Base-by-base conservation (phyloP, 2,329 filamentous ascomycete genomes). In the Aspergillus tubingensis region DNA sequence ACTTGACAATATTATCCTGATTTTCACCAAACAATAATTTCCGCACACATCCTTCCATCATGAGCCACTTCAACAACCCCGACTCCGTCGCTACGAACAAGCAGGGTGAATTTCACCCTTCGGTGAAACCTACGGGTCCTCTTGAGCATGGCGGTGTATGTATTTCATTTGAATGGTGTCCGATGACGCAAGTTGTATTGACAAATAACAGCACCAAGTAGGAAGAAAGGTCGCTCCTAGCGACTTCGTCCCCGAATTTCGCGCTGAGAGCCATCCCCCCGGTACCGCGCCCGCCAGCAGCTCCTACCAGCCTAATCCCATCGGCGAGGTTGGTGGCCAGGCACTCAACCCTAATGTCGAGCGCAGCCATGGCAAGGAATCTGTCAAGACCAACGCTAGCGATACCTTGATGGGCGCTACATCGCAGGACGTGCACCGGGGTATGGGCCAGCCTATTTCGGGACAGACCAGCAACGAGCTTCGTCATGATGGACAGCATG, bases 221-320 rank as follows among this genome's bases (percentile, higher is more conserved):
- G 88, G 88, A 55, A 79, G 82, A 66, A 82, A 85, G 62, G 82
- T 86, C 59, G 84, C 84, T 68, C 74, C 74, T n/a, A 65, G 68
- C 11, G 78, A 81, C 63, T 85, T 86, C 65, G 86, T 76, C 11
- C 86, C 86, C 19, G 88, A 90, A 69, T 92, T 90, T 79, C 79
- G 83, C 68, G 83, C 85, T 23, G 66, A 91, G 72, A 82, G 81
- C 1, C 76, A 86, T 38, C 82, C 87, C 0, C 76, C 88, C 0
- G 89, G 89, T 61, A 84, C 85, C 3, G 89, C 89, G 0, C 89
- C 89, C 1, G 63, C 75, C 1, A 71, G 75, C 43, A 72, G 80
- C 54, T 84, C 83, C 13, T 82, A 79, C 76, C 66, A 67, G 10
- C 79, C 81, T 27, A 81, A 82, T 74, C 71, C 76, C 59, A 64